phyloP scores from a whole-genome alignment of 495 filamentous ascomycete species.

The Sordaria brevicollis region DNA sequence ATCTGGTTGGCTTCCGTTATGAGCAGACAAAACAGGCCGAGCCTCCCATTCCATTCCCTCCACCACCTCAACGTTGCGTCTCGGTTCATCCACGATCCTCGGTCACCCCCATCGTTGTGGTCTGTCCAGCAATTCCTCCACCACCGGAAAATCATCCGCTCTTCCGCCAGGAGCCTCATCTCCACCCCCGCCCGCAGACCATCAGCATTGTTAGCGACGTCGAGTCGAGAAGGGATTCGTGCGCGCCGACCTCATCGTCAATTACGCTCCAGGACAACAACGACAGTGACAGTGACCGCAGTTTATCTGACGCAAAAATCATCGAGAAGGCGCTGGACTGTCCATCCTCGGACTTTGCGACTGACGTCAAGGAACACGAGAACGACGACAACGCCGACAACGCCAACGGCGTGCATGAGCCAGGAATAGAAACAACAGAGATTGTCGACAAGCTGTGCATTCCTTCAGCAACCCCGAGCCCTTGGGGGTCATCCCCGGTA shows the following conservation, averaged over 20 bases:
- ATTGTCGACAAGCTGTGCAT: not conserved
- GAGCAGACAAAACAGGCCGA: slow-evolving; percentile 44
- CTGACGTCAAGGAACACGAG: not conserved
- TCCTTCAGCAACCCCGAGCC: not conserved
- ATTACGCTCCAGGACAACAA: slow-evolving; percentile 35
- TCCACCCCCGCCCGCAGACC: slow-evolving; percentile 10
- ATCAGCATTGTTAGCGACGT: not conserved
- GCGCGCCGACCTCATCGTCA: slow-evolving; percentile 38
- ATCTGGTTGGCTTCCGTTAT: slow-evolving; percentile 43
- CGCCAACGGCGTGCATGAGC: not conserved
- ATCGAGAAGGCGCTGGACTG: not conserved
- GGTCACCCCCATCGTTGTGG: slow-evolving; percentile 18
- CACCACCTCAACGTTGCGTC: slow-evolving; percentile 25
- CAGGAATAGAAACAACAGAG: not conserved
- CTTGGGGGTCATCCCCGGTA: not conserved
- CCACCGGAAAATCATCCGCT: slow-evolving; percentile 38
- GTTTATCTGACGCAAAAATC: not conserved
- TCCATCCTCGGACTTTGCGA: not conserved
- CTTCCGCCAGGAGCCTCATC: slow-evolving; percentile 25
- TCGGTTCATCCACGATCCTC: not conserved
- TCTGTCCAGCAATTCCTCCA: slow-evolving; percentile 30
- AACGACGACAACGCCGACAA: not conserved
- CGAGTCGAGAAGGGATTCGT: slow-evolving; percentile 41
- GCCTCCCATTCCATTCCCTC: slow-evolving; percentile 44
- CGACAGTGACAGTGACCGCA: slow-evolving; percentile 17